phyloP scores from a whole-genome alignment of 805 yeast genomes.

The Spathaspora arborariae region DNA sequence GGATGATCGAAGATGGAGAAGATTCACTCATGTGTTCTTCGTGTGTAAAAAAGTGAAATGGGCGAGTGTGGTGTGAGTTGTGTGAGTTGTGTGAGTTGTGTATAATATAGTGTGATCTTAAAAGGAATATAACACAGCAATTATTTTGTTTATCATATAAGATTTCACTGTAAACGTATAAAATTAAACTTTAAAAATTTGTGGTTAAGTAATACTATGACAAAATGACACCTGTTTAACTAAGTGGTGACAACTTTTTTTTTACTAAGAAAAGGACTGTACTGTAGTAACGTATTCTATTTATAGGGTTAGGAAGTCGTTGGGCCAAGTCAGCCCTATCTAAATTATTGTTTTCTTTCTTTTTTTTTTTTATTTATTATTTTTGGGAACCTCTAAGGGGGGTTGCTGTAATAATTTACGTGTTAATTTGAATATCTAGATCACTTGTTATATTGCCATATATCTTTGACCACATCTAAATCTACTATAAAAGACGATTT shows the following conservation, averaged over 20 bases:
- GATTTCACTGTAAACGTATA: neutral
- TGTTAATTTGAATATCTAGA: too few relatives aligned
- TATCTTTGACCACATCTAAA: too few relatives aligned
- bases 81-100: neutral
- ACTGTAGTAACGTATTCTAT: neutral
- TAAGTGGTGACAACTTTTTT: neutral
- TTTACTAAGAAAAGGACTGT: neutral
- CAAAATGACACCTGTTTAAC: neutral
- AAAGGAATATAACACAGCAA: neutral
- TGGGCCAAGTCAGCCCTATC: neutral
- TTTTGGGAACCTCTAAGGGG: neutral
- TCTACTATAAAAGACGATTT: too few relatives aligned
- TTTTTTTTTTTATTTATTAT: neutral
- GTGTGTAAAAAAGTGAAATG: neutral
- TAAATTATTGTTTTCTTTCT: neutral
- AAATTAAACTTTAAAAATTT: neutral
- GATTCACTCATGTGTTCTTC: conserved; percentile 7
- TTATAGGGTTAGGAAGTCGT: neutral
- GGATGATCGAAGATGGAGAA: conserved; percentile 25
- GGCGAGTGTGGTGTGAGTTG: neutral
- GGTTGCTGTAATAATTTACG: neutral
- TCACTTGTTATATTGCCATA: too few relatives aligned
- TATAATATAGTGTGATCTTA: neutral
- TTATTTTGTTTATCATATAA: neutral
- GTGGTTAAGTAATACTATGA: neutral